phyloP scores from a whole-genome alignment of 2,329 filamentous ascomycete genomes.

The Aspergillus fructus region DNA sequence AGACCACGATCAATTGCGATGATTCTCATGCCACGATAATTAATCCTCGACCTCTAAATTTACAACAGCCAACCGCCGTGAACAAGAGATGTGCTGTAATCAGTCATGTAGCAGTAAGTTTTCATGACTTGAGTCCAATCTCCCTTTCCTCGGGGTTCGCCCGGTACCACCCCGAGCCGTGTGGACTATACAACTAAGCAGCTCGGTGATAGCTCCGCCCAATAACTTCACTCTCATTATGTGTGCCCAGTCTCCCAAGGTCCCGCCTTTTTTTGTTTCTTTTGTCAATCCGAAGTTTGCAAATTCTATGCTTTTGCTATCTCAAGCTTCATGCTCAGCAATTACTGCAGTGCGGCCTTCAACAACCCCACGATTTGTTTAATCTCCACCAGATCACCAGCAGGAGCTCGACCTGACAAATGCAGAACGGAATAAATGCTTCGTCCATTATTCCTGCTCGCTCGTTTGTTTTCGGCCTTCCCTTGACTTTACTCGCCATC shows the following conservation, averaged over 20 bases:
- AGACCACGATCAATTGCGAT: neutral
- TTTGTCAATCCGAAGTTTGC: neutral
- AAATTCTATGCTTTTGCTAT: neutral
- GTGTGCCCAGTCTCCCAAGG: neutral
- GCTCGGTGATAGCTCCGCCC: constrained; percentile 3
- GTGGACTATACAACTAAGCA: neutral
- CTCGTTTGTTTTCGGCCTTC: neutral
- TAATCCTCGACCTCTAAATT: too few species aligned
- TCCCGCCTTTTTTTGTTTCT: neutral
- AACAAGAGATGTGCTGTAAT: neutral
- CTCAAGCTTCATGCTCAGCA: neutral
- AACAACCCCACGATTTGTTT: neutral
- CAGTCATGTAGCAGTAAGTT: too few species aligned
- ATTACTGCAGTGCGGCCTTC: neutral
- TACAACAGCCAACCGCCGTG: neutral
- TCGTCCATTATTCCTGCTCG: neutral
- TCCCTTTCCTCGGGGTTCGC: neutral
- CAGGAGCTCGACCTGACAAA: neutral
- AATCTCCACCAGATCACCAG: neutral
- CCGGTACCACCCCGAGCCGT: neutral
- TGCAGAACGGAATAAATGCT: neutral
- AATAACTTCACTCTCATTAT: neutral
- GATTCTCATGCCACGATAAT: too few species aligned
- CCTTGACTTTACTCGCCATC: neutral
- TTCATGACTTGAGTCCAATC: too few species aligned